Percentiles rank a stretch among this genome's conserved stretches.
Evolutionary conservation across 352 stramenopile genomes (phyloP).

Genomic region (Pythium phragmiticola): DNA sequence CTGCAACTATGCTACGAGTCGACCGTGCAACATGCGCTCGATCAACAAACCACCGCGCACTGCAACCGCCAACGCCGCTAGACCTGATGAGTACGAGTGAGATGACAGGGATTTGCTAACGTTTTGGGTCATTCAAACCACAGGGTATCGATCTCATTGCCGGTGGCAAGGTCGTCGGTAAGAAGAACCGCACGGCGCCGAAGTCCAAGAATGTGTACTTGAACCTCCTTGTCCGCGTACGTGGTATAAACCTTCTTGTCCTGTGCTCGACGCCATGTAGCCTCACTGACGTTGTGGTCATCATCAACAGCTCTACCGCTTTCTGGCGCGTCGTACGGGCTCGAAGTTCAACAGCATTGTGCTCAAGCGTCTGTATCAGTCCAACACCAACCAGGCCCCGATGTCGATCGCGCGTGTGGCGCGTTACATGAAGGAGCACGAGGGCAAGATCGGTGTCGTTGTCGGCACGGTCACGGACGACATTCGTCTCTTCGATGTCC

Average conservation of each 20-base stretch:
- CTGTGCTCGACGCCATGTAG: too few relatives aligned
- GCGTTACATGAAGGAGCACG: slow-evolving; percentile 99
- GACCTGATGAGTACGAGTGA: neutral
- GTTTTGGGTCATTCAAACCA: neutral
- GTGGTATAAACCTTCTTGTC: slow-evolving; percentile 15
- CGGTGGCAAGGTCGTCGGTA: slow-evolving; percentile 96
- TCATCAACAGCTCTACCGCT: slow-evolving; percentile 88
- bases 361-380: slow-evolving; percentile 99
- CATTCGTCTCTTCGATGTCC: slow-evolving; percentile 96
- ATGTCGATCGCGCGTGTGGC: slow-evolving; percentile 95
- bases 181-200: slow-evolving; percentile 97
- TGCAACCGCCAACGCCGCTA: neutral
- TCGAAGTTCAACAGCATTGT: slow-evolving; percentile 99
- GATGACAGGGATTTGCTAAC: slow-evolving; percentile 8
- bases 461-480: slow-evolving; percentile 99
- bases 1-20: too few relatives aligned
- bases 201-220: slow-evolving; percentile 99
- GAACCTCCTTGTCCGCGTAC: slow-evolving; percentile 94
- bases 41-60: too few relatives aligned
- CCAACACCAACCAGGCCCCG: slow-evolving; percentile 97
- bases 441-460: slow-evolving; percentile 98
- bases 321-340: slow-evolving; percentile 97
- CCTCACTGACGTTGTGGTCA: neutral
- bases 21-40: too few relatives aligned
- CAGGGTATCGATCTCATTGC: slow-evolving; percentile 99